These are phyloP conservation scores for Eutrema japonicum DNA, from an alignment of 345 rosid species.

Conservation along the genomic window DNA sequence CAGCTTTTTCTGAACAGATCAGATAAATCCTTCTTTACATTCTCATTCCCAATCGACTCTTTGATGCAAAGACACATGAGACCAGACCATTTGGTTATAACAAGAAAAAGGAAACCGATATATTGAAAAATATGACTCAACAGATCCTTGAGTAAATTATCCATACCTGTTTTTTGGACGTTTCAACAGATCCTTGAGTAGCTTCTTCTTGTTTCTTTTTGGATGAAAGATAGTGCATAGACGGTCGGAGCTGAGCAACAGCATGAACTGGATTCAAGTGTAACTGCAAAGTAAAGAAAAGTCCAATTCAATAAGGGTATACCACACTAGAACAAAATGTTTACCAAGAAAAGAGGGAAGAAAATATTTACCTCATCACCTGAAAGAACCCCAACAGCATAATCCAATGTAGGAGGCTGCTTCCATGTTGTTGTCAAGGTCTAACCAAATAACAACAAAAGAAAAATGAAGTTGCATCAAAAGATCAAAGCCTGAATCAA, in stretches of 20 bases:
- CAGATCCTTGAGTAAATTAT: not conserved
- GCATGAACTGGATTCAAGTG: constrained; percentile 83
- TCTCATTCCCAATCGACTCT: no score
- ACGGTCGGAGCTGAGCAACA: constrained; percentile 86
- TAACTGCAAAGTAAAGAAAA: constrained; percentile 60
- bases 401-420: constrained; percentile 51
- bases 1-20: no score
- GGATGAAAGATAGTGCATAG: constrained; percentile 52
- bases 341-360: constrained; percentile 4
- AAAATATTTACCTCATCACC: constrained; percentile 67
- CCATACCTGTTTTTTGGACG: constrained; percentile 67
- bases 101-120: not conserved
- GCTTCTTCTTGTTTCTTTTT: constrained; percentile 46
- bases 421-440: constrained; percentile 64
- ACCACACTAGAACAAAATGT: no score
- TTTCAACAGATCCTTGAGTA: constrained; percentile 48
- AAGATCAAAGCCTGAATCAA: constrained; percentile 27
- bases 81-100: constrained; percentile 18
- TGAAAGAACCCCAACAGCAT: constrained; percentile 74
- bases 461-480: constrained; percentile 10
- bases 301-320: constrained; percentile 12
- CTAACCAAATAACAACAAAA: constrained; percentile 45
- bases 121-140: not conserved
- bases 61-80: not conserved
- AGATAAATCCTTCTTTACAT: no score